Evolutionary conservation across 768 basidiomycete genomes (phyloP), one percentile per base, ranked within the genome.

Genomic region (Chiua virens): DNA sequence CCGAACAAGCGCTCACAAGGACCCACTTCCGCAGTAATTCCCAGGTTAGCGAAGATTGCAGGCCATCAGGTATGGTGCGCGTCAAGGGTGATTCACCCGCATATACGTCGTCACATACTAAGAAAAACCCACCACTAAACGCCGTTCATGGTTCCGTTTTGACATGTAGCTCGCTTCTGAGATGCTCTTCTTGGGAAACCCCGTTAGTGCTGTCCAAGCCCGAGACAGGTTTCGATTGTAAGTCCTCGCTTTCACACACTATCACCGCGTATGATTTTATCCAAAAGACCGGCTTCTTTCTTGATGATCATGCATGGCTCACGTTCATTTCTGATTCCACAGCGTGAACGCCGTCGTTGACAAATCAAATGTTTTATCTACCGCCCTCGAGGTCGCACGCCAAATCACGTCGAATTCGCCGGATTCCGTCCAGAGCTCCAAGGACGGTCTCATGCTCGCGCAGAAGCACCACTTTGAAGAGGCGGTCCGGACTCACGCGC

Each of bases 341-440:
- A 88, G 89, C 64, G 83, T 93, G 42, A 93, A 92, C 68, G 62
- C 71, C 45, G 76, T 92, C 10, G 88, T 89, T 2, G 78, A 83
- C 10, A 64, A 73, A 34, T 53, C 64, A 32, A 58, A 72, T 0
- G 79, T 91, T 3, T 59, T 92, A 11, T 56, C 79, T 7, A 75
- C 81, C 8, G 90, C 91, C 3, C 66, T 92, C 25, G 69, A 72
- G 4, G 66, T 82, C 49, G 90, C 92, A 3, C 69, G 74, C 46
- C 71, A 78, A 47, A 83, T 92, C 54, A 68, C 69, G 15, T 61
- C 63, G 21, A 88, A 87, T 58, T 90, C 88, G 1, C 92, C 91
- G 0, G 92, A 92, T 64, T 76, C 90, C 0, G 84, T 92, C 1
- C 86, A 87, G 57, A 76, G 80, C 41, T 86, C 89, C 3, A 94